A percentile compares a stretch with the other conserved stretches of the same genome.
Evolutionary conservation across 108 stramenopile species (phyloP).

Genomic region (Nitzschia sp.): DNA sequence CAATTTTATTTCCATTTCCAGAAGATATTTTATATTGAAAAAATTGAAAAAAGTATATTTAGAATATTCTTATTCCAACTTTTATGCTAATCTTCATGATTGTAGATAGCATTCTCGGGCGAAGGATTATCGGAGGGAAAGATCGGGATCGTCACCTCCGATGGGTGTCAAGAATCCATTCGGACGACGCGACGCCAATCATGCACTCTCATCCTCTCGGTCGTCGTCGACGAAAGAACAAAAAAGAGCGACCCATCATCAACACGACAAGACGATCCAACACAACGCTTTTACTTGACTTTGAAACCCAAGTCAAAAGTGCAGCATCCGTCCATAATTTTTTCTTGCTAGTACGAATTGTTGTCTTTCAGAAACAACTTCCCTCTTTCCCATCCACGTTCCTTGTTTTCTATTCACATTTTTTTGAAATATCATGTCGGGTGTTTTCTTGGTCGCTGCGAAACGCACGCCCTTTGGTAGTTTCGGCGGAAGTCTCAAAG

Average conservation of each 20-base stretch:
- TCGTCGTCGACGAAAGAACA: background rate
- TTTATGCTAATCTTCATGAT: background rate
- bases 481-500: conserved; percentile 93
- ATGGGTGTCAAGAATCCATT: conserved; percentile 1
- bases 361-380: too few relatives aligned
- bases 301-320: background rate
- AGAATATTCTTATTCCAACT: background rate
- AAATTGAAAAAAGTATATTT: too few relatives aligned
- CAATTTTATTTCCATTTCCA: too few relatives aligned
- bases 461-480: conserved; percentile 98
- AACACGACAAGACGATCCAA: too few relatives aligned
- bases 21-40: too few relatives aligned
- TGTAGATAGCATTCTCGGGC: background rate
- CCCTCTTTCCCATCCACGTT: background rate
- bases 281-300: too few relatives aligned
- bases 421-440: conserved; percentile 36
- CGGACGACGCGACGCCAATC: too few relatives aligned
- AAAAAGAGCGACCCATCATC: too few relatives aligned
- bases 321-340: too few relatives aligned
- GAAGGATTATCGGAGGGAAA: background rate
- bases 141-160: background rate
- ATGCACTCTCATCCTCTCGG: too few relatives aligned
- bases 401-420: background rate
- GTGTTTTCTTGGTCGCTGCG: conserved; percentile 96
- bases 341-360: too few relatives aligned